phyloP scores from a whole-genome alignment of 2,329 filamentous ascomycete species.

The Venturiaceae sp. region DNA sequence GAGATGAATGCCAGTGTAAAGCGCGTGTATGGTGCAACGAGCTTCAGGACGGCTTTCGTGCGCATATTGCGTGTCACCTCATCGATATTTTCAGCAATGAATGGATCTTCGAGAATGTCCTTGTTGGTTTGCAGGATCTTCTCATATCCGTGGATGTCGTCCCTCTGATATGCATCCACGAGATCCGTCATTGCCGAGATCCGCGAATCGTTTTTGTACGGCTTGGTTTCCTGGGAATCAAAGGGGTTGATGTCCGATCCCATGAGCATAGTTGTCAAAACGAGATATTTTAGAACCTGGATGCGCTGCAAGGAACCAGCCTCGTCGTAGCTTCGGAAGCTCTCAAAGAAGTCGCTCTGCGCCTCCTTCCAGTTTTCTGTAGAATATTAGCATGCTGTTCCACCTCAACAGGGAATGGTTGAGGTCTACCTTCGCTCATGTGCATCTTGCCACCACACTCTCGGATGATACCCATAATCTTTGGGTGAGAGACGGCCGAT shows the following conservation, averaged over 20 bases:
- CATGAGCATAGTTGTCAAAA: conserved; percentile 97
- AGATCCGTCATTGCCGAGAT: conserved; percentile 97
- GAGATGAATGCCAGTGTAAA: conserved; percentile 87
- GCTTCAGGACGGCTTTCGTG: conserved; percentile 85
- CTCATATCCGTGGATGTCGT: conserved; percentile 89
- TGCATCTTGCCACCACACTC: conserved; percentile 99
- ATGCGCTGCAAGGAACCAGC: conserved; percentile 93
- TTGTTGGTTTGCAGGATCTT: conserved; percentile 76
- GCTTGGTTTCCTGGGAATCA: conserved; percentile 97
- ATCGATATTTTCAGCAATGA: conserved; percentile 98
- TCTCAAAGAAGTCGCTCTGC: conserved; percentile 96
- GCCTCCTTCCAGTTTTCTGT: conserved; percentile 94
- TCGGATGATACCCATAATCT: conserved; percentile 98
- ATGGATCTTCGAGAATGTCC: conserved; percentile 82
- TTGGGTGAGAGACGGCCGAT: conserved; percentile 95
- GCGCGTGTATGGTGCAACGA: conserved; percentile 89
- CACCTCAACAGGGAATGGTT: not conserved
- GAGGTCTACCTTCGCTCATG: conserved; percentile 68
- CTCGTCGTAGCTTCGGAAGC: conserved; percentile 98
- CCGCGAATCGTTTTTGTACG: conserved; percentile 89
- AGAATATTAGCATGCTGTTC: not conserved
- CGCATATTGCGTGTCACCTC: conserved; percentile 98
- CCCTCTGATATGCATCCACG: conserved; percentile 90
- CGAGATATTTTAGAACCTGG: conserved; percentile 92
- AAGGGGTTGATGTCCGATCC: conserved; percentile 98